A percentile compares a stretch with the other conserved stretches of the same genome.
phyloP scores from a whole-genome alignment of 352 stramenopile genomes.

The Phytopythium vexans region DNA sequence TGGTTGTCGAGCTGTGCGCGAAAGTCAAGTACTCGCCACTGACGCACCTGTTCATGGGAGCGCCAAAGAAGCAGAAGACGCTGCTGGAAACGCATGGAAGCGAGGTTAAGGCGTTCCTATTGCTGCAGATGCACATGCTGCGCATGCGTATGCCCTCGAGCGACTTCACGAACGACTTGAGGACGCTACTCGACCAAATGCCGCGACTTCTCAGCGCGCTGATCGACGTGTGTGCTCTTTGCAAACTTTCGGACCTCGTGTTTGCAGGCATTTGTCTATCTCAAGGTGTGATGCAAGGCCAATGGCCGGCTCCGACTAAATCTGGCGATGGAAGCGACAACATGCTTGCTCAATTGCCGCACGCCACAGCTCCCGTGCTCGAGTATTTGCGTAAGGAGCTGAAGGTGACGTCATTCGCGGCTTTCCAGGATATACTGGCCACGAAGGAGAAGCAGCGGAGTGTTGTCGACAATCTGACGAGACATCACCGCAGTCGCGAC shows the following conservation, averaged over 20 bases:
- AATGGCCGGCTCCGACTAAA: slow-evolving; percentile 32
- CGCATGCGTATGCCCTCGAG: slow-evolving; percentile 93
- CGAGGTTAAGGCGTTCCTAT: slow-evolving; percentile 80
- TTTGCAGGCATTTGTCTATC: slow-evolving; percentile 52
- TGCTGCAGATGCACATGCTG: slow-evolving; percentile 96
- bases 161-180: slow-evolving; percentile 98
- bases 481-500: slow-evolving; percentile 15
- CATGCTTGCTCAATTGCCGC: slow-evolving; percentile 45
- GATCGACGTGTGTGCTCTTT: slow-evolving; percentile 82
- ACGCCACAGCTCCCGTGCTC: slow-evolving; percentile 26
- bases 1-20: slow-evolving; percentile 47
- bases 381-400: slow-evolving; percentile 24
- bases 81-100: slow-evolving; percentile 76
- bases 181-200: slow-evolving; percentile 94
- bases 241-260: slow-evolving; percentile 51
- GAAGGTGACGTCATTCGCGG: slow-evolving; percentile 21
- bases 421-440: slow-evolving; percentile 31
- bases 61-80: slow-evolving; percentile 48
- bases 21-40: slow-evolving; percentile 62
- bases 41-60: slow-evolving; percentile 40
- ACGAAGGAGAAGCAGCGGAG: slow-evolving; percentile 26
- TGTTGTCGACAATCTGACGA: slow-evolving; percentile 30
- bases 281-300: slow-evolving; percentile 49
- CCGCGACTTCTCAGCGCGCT: slow-evolving; percentile 93
- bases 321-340: slow-evolving; percentile 1